A percentile compares a stretch with the other conserved stretches of the same genome.
Conservation (phyloP, 2,329 filamentous ascomycete species). For the Teratosphaeria gauchensis region DNA sequence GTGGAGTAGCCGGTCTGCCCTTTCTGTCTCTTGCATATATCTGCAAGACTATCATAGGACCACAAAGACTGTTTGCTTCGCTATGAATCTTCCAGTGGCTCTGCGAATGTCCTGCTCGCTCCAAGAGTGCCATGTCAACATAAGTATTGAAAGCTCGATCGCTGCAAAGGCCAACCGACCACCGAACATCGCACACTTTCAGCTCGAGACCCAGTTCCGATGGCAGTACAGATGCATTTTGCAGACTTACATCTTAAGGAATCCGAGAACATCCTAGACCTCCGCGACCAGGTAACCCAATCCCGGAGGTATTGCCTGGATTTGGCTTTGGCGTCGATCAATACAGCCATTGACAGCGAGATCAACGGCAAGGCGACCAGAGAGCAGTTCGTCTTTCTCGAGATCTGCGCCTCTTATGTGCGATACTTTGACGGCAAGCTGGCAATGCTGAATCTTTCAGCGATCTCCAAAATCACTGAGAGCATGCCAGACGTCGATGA, state of each 20-base stretch:
- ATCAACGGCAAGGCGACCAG: not conserved
- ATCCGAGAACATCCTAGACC: not conserved
- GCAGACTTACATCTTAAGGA: not conserved
- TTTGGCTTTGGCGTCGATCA: not conserved
- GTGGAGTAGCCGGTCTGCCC: no score
- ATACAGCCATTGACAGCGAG: not conserved
- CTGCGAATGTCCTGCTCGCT: not conserved
- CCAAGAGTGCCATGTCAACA: not conserved
- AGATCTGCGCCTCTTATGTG: not conserved
- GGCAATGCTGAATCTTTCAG: not conserved
- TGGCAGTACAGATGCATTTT: not conserved
- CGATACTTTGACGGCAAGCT: not conserved
- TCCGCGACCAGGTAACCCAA: not conserved
- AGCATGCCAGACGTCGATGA: not conserved
- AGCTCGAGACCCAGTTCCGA: not conserved
- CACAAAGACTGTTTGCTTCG: not conserved
- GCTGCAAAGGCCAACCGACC: not conserved
- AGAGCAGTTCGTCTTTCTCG: not conserved
- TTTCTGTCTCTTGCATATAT: no score
- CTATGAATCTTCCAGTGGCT: not conserved
- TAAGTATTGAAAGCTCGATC: not conserved
- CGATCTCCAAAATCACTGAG: not conserved
- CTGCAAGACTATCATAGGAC: no score
- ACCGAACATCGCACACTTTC: not conserved
- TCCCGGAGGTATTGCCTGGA: not conserved